These are phyloP conservation scores for Monosporascus sp. DNA, from an alignment of 2,329 filamentous ascomycete genomes.

Conservation along the genomic window DNA sequence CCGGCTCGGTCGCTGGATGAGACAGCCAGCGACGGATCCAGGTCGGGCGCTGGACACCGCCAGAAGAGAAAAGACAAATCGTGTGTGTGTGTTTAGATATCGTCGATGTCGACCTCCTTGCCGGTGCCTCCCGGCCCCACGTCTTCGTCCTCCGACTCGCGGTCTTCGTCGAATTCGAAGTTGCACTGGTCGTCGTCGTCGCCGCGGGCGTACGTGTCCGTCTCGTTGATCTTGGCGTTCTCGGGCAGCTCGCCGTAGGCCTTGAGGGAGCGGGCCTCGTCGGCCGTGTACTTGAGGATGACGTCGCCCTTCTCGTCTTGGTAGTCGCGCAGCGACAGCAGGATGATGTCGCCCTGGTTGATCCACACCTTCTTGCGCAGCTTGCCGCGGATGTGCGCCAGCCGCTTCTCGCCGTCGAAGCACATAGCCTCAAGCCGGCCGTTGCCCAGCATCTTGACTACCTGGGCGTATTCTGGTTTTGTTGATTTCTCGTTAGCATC, in stretches of 20 bases:
- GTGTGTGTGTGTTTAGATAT: slow-evolving; percentile 60
- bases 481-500: neutral
- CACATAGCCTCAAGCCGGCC: slow-evolving; percentile 87
- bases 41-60: neutral
- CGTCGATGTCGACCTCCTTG: slow-evolving; percentile 84
- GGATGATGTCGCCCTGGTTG: slow-evolving; percentile 94
- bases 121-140: slow-evolving; percentile 50
- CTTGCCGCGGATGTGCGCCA: slow-evolving; percentile 86
- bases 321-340: slow-evolving; percentile 83
- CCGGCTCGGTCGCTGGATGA: slow-evolving; percentile 14
- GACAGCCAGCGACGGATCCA: neutral
- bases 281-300: slow-evolving; percentile 91
- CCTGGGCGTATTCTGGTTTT: slow-evolving; percentile 55
- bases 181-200: slow-evolving; percentile 87
- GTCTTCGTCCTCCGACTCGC: slow-evolving; percentile 55
- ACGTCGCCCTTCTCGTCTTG: slow-evolving; percentile 92
- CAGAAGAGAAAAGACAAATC: slow-evolving; percentile 5
- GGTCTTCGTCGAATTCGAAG: slow-evolving; percentile 98
- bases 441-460: slow-evolving; percentile 94
- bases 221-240: slow-evolving; percentile 99
- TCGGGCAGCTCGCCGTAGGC: slow-evolving; percentile 96
- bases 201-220: slow-evolving; percentile 86
- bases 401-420: slow-evolving; percentile 86
- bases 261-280: slow-evolving; percentile 93
- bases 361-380: slow-evolving; percentile 99